phyloP scores from a whole-genome alignment of 2,329 filamentous ascomycete genomes.

The Incumbomyces lentus region DNA sequence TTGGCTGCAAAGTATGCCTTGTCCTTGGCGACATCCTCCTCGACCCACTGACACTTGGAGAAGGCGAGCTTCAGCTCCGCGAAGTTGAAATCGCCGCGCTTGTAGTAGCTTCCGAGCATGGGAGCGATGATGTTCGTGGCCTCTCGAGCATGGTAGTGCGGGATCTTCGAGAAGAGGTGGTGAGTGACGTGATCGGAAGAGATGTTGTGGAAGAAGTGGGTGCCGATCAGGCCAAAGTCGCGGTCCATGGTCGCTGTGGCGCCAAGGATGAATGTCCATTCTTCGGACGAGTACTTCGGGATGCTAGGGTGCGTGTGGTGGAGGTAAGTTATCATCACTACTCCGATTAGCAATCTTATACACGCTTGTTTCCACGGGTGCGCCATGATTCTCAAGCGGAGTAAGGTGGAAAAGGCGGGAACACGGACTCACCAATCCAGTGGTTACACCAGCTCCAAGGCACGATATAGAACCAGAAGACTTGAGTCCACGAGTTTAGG shows the following conservation, averaged over 20 bases:
- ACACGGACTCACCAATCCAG: constrained; percentile 48
- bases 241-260: constrained; percentile 55
- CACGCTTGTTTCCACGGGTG: too few species aligned
- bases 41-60: constrained; percentile 40
- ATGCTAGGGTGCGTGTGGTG: constrained; percentile 56
- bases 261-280: constrained; percentile 54
- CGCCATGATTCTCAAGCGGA: too few species aligned
- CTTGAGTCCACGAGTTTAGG: background rate
- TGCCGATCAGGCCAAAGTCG: constrained; percentile 54
- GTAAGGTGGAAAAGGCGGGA: constrained; percentile 5
- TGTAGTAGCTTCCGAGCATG: constrained; percentile 47
- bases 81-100: constrained; percentile 32
- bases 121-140: constrained; percentile 48
- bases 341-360: constrained; percentile 39
- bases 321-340: constrained; percentile 53
- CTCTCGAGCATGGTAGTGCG: constrained; percentile 51
- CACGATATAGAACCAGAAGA: constrained; percentile 42
- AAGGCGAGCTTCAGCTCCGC: constrained; percentile 39
- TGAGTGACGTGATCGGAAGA: constrained; percentile 56
- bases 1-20: background rate
- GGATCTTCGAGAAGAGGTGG: constrained; percentile 52
- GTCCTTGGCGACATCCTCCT: constrained; percentile 23
- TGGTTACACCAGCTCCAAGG: constrained; percentile 63
- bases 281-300: constrained; percentile 48
- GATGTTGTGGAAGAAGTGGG: constrained; percentile 57